Base-by-base conservation (phyloP, 2,329 filamentous ascomycete species). In the Thielaviopsis populi region DNA sequence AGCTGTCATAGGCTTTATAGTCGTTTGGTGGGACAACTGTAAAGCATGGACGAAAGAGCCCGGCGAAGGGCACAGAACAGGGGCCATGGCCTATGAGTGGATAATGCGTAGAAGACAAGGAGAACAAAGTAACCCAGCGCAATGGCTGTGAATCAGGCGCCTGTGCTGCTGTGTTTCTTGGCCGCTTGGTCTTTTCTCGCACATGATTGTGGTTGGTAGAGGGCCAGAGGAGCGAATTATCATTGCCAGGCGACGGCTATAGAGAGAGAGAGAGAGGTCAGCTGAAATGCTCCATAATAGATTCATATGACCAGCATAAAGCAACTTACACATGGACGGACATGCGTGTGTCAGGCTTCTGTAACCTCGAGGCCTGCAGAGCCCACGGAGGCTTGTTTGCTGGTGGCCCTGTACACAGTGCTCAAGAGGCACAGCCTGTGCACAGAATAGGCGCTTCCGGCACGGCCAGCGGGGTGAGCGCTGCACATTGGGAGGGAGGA, bases 1-100 rank as follows among this genome's bases (percentile, higher is more conserved):
- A 56, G 53, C 53, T 37, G 53, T 56, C 53, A 56, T n/a, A 37
- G 27, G 53, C 17, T 56, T 33, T 56, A 56, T 56, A 56, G 24
- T 17, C 10, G 27, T 56, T 56, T 37, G 27, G 53, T 37, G 27
- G 46, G 19, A 50, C 46, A 50, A 10, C 19, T 50, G 8, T 37
- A 22, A 56, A 56, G 53, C 53, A 56, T 56, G 10, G 53, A 56
- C 53, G 27, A 56, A 19, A 37, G 30, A 37, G 53, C 27, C 24
- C 53, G 27, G 24, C 8, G 27, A 56, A 19, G 53, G 53, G 27
- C 15, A 19, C 53, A 56, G 53, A 17, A 56, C 53, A 56, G 53
- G 53, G 53, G 53, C 30, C 46, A 50, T 50, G 46, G 46, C 46
- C 33, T 19, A 27, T 17, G 53, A 56, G 53, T 56, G 53, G 53